phyloP scores from a whole-genome alignment of 192 early-diverging fungal genomes.

The Rhizophlyctis rosea region DNA sequence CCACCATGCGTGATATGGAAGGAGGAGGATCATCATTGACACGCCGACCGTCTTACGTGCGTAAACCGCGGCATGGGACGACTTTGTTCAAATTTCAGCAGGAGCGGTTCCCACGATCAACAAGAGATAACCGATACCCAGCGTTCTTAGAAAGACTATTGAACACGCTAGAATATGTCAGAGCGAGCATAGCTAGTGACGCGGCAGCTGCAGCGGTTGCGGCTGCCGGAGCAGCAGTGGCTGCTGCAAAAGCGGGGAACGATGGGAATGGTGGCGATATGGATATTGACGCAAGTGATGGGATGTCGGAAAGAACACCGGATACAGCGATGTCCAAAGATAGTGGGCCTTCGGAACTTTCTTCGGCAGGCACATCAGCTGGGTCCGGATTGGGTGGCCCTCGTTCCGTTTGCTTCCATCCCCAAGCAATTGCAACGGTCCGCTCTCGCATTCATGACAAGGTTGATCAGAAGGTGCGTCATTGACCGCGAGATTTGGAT shows the following conservation, averaged over 20 bases:
- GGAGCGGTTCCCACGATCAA: constrained; percentile 22
- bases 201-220: too few species aligned
- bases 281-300: not conserved
- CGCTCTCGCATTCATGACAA: not conserved
- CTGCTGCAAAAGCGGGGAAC: constrained; percentile 7
- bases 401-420: too few species aligned
- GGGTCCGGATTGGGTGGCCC: too few species aligned
- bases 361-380: too few species aligned
- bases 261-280: not conserved
- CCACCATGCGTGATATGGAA: too few species aligned
- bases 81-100: constrained; percentile 23
- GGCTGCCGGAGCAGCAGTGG: constrained; percentile 11
- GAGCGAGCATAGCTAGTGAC: not conserved
- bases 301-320: not conserved
- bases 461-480: not conserved
- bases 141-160: constrained; percentile 26
- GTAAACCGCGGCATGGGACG: constrained; percentile 18
- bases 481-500: not conserved
- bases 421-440: not conserved
- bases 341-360: too few species aligned
- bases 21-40: not conserved
- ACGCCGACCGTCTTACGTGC: not conserved
- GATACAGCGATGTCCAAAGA: not conserved
- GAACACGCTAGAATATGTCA: constrained; percentile 11
- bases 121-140: constrained; percentile 30